Evolutionary conservation across 441 rosid species (phyloP), one percentile per base, ranked within the genome.

Genomic region (Brassica hybrid): DNA sequence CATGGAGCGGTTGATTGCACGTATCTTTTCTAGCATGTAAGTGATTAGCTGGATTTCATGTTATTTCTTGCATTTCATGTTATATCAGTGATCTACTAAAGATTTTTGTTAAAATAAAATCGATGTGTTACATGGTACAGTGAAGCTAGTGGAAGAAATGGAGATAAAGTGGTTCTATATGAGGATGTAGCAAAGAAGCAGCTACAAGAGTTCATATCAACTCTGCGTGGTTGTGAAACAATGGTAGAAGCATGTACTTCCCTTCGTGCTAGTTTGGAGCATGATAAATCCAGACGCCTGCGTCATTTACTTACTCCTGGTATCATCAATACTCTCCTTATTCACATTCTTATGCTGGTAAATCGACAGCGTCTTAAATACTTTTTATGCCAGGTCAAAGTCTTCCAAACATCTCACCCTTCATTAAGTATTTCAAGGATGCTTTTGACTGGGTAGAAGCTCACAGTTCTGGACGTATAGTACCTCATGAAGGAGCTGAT

Each of bases 391-490:
- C 87, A 94, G 99, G 97, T 77, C 82, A 86, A 80, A 86, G 87
- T 84, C 89, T 90, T 76, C 98, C 94, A 7, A 79, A 85, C 67
- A 69, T 87, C 69, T 79, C 80, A 83, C 71, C 91, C 77, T 78
- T 83, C 79, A 86, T 96, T 58, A 84, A 83, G 73, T 93, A 90
- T 82, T 94, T 96, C 80, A 92, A 94, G 86, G 91, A 87, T 81
- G 98, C 94, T 52, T 96, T 96, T 77, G 96, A 96, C 80, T 96
- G 99, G 99, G 91, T 71, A 64, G 99, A 92, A 86, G 99, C 99
- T 76, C 77, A 87, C 80, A 82, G 65, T 80, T 87, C 97, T 70
- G 99, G 99, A 69, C 97, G 98, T 65, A 74, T 96, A 75, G 85
- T 91, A 85, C 98, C 99, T 76, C 93, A 56, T 83, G 91, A 89